Evolutionary conservation across 2,329 filamentous ascomycete genomes (phyloP).

Genomic region (Berkeleyomyces rouxiae): DNA sequence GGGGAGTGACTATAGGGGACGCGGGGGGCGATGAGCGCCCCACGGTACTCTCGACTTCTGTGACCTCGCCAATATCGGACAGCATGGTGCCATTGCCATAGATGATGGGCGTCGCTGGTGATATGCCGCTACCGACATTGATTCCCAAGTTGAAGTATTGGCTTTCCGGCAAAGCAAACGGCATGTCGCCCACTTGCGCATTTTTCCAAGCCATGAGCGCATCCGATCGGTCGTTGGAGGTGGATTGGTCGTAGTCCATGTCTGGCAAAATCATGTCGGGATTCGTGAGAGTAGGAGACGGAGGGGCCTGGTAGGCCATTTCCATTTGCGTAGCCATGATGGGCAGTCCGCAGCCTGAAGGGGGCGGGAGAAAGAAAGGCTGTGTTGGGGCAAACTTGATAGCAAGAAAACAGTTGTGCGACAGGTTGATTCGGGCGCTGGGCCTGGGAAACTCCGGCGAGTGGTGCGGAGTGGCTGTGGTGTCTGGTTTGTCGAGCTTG

Average conservation of each 20-base stretch:
- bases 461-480: neutral
- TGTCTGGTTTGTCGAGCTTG: neutral
- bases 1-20: slow-evolving; percentile 20
- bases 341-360: slow-evolving; percentile 12
- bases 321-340: slow-evolving; percentile 17
- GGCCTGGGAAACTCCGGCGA: neutral
- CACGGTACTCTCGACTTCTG: slow-evolving; percentile 34
- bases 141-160: slow-evolving; percentile 20
- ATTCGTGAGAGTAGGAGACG: slow-evolving; percentile 77
- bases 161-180: slow-evolving; percentile 16
- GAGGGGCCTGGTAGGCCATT: slow-evolving; percentile 34
- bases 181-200: slow-evolving; percentile 24
- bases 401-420: neutral
- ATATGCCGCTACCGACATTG: slow-evolving; percentile 25
- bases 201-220: slow-evolving; percentile 38
- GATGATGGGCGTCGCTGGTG: slow-evolving; percentile 46
- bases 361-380: neutral
- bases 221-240: slow-evolving; percentile 34
- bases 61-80: slow-evolving; percentile 45
- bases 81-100: slow-evolving; percentile 55
- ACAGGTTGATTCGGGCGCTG: neutral
- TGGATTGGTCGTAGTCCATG: slow-evolving; percentile 39
- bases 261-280: slow-evolving; percentile 88
- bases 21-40: slow-evolving; percentile 27
- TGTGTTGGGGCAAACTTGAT: neutral